Evolutionary conservation across 495 filamentous ascomycete genomes (phyloP), one percentile per base, ranked within the genome.

Genomic region (Cetradonia linearis): DNA sequence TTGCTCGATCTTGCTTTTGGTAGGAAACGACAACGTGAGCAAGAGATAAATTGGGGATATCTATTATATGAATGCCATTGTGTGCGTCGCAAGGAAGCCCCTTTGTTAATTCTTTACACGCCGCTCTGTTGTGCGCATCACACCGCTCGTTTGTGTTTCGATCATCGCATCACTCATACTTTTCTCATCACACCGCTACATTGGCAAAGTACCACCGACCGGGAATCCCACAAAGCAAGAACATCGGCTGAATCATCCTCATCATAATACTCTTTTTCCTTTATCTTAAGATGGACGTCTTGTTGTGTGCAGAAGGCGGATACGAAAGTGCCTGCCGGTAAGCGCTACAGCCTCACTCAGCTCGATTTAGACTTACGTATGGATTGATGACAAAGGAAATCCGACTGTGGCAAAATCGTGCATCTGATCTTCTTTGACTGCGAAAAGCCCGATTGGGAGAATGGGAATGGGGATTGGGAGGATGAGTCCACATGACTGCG

Each of bases 261-360:
- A 25, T 46, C 42, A 46, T 4, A 25, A 23, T 25, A 25, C 5
- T 46, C 9, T 46, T 10, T 46, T 46, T 20, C 42, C 13, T 46
- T 25, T 46, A 1, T 20, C 25, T 46, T 46, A 4, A 23, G 42
- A 46, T 46, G 0, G 7, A 25, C 25, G 25, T 5, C 25, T 46
- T 46, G n/a, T 23, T 3, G 31, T 20, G 13, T 20, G 28, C 31
- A 34, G 18, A 31, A 34, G 34, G 14, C 18, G 20, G 33, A n/a
- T 31, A 54, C 30, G 50, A 54, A 52, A 54, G 18, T 11, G 20
- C 23, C 20, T 30, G 20, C 23, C 20, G 28, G 50, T 54, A 54
- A 54, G 50, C 50, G 30, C 50, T 54, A 54, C 50, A 54, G 50
- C 50, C 50, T 54, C 50, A 54, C 50, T 36, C 30, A 34, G 16